These are phyloP conservation scores for Claviceps fusiformis DNA, from an alignment of 2,329 filamentous ascomycete species.

Conservation along the genomic window DNA sequence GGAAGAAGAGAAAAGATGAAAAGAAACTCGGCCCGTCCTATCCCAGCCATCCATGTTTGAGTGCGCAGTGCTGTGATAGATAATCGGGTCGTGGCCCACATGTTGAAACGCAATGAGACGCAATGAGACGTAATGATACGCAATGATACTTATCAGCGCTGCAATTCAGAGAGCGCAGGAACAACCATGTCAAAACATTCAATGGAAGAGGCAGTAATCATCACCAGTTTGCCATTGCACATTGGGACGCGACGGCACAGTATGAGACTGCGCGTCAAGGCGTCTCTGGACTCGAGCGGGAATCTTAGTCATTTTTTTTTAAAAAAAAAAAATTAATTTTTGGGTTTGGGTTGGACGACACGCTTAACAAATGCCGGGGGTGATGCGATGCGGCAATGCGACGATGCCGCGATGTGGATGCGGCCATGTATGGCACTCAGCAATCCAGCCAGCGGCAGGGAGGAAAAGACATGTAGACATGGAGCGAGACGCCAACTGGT, in stretches of 20 bases:
- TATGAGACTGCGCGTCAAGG: not conserved
- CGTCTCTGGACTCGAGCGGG: slow-evolving; percentile 1
- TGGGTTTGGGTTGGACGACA: not conserved
- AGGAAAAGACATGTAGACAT: not conserved
- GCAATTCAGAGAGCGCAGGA: not conserved
- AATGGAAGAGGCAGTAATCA: not conserved
- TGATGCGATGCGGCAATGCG: not conserved
- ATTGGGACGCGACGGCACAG: slow-evolving; percentile 1
- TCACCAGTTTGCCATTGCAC: not conserved
- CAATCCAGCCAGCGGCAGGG: slow-evolving; percentile 1
- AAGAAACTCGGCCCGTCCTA: not conserved
- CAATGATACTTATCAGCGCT: not conserved
- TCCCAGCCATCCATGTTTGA: not conserved
- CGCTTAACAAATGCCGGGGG: not conserved
- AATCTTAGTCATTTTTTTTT: not conserved
- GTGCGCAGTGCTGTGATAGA: not conserved
- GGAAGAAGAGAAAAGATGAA: not conserved
- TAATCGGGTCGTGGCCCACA: slow-evolving; percentile 1
- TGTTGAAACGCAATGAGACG: not conserved
- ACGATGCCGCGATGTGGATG: not conserved
- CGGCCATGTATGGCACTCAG: not conserved
- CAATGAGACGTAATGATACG: not conserved
- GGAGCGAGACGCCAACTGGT: no score
- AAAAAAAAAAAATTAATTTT: not conserved
- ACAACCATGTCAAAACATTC: not conserved